A percentile compares a stretch with the other conserved stretches of the same genome.
Evolutionary conservation across 352 stramenopile species (phyloP).

Genomic region (Aphanomyces cochlioides): DNA sequence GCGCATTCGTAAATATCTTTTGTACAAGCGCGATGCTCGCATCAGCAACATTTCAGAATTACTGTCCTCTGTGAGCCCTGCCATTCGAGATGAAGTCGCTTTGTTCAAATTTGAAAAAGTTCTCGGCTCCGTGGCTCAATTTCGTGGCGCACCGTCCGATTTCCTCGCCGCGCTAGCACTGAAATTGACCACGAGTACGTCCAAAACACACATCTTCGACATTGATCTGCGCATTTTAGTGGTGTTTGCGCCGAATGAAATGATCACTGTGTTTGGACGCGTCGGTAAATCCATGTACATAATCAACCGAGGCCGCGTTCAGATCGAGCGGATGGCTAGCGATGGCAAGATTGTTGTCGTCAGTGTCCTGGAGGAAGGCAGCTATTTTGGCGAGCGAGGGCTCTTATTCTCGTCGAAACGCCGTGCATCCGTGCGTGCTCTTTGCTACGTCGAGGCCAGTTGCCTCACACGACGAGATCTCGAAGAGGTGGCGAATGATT

Average conservation of each 20-base stretch:
- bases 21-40: slow-evolving; percentile 23
- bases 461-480: slow-evolving; percentile 21
- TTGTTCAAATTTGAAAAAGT: slow-evolving; percentile 27
- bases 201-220: background rate
- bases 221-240: background rate
- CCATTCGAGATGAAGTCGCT: slow-evolving; percentile 24
- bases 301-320: slow-evolving; percentile 19
- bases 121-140: slow-evolving; percentile 19
- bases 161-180: slow-evolving; percentile 19
- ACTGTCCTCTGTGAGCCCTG: slow-evolving; percentile 2
- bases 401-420: slow-evolving; percentile 26
- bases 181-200: slow-evolving; percentile 16
- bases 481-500: slow-evolving; percentile 17
- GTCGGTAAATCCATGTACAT: slow-evolving; percentile 28
- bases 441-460: slow-evolving; percentile 23
- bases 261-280: slow-evolving; percentile 27
- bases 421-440: slow-evolving; percentile 20
- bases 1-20: slow-evolving; percentile 25
- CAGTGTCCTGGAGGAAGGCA: slow-evolving; percentile 18
- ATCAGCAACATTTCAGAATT: slow-evolving; percentile 25
- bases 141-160: slow-evolving; percentile 15
- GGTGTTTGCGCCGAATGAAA: slow-evolving; percentile 25
- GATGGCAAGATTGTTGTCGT: slow-evolving; percentile 26
- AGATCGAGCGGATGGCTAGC: slow-evolving; percentile 27
- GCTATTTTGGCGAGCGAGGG: slow-evolving; percentile 26